phyloP scores from a whole-genome alignment of 768 basidiomycete species.

The Cystofilobasidium capitatum region DNA sequence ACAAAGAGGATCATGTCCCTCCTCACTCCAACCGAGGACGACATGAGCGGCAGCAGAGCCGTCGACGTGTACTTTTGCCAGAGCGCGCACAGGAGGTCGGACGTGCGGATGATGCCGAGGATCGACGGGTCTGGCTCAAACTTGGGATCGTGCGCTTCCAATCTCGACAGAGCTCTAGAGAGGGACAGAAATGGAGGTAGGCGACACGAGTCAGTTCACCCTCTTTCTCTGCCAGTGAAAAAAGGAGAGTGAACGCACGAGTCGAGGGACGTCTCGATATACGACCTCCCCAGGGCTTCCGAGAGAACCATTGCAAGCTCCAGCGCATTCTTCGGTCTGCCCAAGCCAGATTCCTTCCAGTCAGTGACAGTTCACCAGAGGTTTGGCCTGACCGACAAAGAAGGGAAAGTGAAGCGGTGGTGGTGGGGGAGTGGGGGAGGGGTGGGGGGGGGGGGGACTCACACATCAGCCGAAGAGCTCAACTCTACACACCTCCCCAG shows the following conservation, averaged over 20 bases:
- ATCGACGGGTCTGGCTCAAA: slow-evolving; percentile 67
- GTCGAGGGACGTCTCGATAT: slow-evolving; percentile 83
- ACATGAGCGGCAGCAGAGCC: slow-evolving; percentile 77
- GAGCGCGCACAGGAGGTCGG: slow-evolving; percentile 83
- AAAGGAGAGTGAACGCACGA: slow-evolving; percentile 55
- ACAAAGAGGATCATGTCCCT: slow-evolving; percentile 91
- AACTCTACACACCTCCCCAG: slow-evolving; percentile 89
- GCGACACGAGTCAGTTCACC: not conserved
- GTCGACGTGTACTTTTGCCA: slow-evolving; percentile 95
- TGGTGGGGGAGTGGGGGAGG: slow-evolving; percentile 7
- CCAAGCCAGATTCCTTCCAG: too few relatives aligned
- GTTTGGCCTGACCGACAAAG: not conserved
- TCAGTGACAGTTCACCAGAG: too few relatives aligned
- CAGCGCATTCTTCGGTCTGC: slow-evolving; percentile 79
- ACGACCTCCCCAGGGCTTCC: slow-evolving; percentile 70
- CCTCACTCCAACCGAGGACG: slow-evolving; percentile 64
- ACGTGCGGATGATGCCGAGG: slow-evolving; percentile 54
- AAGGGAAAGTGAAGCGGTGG: slow-evolving; percentile 9
- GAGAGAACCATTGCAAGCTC: slow-evolving; percentile 71
- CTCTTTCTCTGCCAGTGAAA: not conserved
- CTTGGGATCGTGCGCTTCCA: slow-evolving; percentile 66
- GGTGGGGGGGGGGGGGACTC: slow-evolving; percentile 37
- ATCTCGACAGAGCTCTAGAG: slow-evolving; percentile 55
- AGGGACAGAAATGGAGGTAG: not conserved
- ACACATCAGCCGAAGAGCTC: slow-evolving; percentile 74